Conservation (phyloP, 2,329 filamentous ascomycete genomes). For the Knoxdaviesia capensis region DNA sequence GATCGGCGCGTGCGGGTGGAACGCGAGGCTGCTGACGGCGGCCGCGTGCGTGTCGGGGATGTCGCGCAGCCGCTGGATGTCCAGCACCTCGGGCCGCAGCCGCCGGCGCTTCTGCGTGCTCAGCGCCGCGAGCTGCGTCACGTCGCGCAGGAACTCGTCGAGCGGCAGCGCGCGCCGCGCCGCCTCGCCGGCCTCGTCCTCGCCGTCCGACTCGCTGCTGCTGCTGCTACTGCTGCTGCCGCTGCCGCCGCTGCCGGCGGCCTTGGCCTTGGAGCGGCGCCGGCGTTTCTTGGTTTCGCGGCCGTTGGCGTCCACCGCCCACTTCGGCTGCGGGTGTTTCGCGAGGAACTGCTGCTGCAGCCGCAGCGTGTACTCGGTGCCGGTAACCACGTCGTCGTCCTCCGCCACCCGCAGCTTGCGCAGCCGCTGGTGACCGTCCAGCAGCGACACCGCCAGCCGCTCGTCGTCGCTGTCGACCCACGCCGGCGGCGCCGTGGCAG, state of each 20-base stretch:
- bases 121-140: slow-evolving; percentile 40
- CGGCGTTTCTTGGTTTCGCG: slow-evolving; percentile 29
- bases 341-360: slow-evolving; percentile 57
- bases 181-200: slow-evolving; percentile 36
- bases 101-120: slow-evolving; percentile 41
- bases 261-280: slow-evolving; percentile 30
- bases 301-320: slow-evolving; percentile 31
- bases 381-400: slow-evolving; percentile 68
- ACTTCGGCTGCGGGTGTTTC: slow-evolving; percentile 38
- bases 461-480: slow-evolving; percentile 98
- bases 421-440: slow-evolving; percentile 54
- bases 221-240: slow-evolving; percentile 13
- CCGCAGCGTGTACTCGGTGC: slow-evolving; percentile 65
- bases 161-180: slow-evolving; percentile 55
- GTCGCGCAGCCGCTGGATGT: slow-evolving; percentile 78
- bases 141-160: slow-evolving; percentile 59
- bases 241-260: slow-evolving; percentile 14
- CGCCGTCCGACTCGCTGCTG: slow-evolving; percentile 25
- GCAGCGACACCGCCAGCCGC: slow-evolving; percentile 51
- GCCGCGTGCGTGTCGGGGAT: slow-evolving; percentile 62
- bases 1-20: slow-evolving; percentile 77
- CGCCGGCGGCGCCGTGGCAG: slow-evolving; percentile 27
- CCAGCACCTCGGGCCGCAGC: slow-evolving; percentile 69
- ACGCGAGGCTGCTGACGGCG: slow-evolving; percentile 63
- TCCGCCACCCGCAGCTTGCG: slow-evolving; percentile 68